Base-by-base conservation (phyloP, 1,284 basidiomycete genomes). In the Apiotrichum siamense region DNA sequence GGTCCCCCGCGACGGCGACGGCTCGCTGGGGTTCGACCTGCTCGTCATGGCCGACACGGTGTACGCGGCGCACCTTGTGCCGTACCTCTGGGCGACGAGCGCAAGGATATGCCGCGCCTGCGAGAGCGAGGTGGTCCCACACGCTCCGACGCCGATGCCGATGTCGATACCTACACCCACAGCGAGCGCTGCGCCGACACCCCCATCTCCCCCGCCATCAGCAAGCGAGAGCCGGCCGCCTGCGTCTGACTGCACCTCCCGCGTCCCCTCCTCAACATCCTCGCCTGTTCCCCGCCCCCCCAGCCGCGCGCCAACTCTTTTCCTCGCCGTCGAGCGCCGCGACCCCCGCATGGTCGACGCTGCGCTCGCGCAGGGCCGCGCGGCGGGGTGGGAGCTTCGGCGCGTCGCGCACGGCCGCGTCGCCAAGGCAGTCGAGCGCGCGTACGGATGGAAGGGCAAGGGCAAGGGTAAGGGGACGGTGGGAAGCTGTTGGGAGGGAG, bases 11-110 rank as follows among this genome's bases (percentile, higher is more conserved):
- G n/a, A n/a, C n/a, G n/a, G n/a, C n/a, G n/a, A n/a, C n/a, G n/a
- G n/a, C n/a, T n/a, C n/a, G n/a, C n/a, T n/a, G n/a, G n/a, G n/a
- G n/a, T n/a, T 86, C 74, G 86, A 92, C 72, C 77, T 91, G 54
- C 83, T 94, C 57, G 70, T 88, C 50, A 84, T 88, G 17, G 84
- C 89, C 50, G 91, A 96, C 72, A 93, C 91, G 0, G 75, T 93
- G 47, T 94, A 92, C 69, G 72, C 78, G 26, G 67, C 79, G 1
- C 74, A 79, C 9, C 82, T 93, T 44, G 72, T 85, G 26, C 66
- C 78, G 17, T 87, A 87, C 0, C 81, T 94, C 41, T 78, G 91
- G 39, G 78, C 80, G 38, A 49, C 45, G 36, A 35, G 27, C 6
- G 45, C 36, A 17, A n/a, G 33, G 31, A 26, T 42, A 17, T 26